Conservation (phyloP, 495 filamentous ascomycete genomes). For the Hyaloscypha bicolor region DNA sequence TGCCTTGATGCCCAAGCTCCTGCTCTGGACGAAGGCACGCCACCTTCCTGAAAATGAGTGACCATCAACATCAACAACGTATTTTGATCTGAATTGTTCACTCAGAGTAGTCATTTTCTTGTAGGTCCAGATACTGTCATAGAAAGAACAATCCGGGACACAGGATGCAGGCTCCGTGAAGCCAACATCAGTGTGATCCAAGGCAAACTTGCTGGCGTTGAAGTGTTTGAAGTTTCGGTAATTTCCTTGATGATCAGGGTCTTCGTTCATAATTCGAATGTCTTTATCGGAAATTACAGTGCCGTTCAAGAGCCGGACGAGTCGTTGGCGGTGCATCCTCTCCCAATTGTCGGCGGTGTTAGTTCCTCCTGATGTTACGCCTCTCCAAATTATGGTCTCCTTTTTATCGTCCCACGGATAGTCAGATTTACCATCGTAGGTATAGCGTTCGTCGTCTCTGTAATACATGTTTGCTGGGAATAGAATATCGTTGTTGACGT, state of each 20-base stretch:
- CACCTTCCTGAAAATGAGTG: conserved; percentile 73
- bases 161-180: conserved; percentile 44
- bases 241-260: conserved; percentile 26
- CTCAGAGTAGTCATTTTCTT: conserved; percentile 42
- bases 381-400: conserved; percentile 66
- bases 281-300: conserved; percentile 53
- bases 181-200: conserved; percentile 44
- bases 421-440: conserved; percentile 50
- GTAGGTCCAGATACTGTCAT: conserved; percentile 46
- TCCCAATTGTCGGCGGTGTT: conserved; percentile 65
- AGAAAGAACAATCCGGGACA: conserved; percentile 51
- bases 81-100: conserved; percentile 63
- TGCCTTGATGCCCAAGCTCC: conserved; percentile 69
- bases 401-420: conserved; percentile 58
- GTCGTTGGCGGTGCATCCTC: conserved; percentile 72
- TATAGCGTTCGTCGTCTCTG: conserved; percentile 66
- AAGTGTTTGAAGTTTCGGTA: conserved; percentile 43
- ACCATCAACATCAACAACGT: conserved; percentile 73
- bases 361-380: conserved; percentile 66
- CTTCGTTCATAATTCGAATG: conserved; percentile 42
- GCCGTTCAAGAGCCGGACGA: conserved; percentile 69
- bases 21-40: conserved; percentile 66
- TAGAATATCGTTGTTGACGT: conserved; percentile 78
- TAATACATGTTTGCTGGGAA: conserved; percentile 80
- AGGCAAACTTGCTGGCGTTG: conserved; percentile 39